A percentile compares a stretch with the other conserved stretches of the same genome.
These are phyloP conservation scores for Crotalaria pallida DNA, from an alignment of 306 rosid species.

Conservation along the genomic window DNA sequence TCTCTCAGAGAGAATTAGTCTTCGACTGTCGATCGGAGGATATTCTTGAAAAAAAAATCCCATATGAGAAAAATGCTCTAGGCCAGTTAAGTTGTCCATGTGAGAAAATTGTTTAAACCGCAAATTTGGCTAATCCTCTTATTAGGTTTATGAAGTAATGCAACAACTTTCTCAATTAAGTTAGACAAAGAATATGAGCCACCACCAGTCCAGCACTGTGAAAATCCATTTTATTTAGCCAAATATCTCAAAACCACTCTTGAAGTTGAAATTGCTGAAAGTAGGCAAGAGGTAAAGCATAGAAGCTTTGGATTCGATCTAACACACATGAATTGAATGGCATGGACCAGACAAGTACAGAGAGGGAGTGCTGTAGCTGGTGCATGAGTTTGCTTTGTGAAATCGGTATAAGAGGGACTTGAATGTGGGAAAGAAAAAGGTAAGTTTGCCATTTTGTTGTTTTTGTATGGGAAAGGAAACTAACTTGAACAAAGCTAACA, in stretches of 20 bases:
- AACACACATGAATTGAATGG: conserved; percentile 6
- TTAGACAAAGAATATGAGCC: not conserved
- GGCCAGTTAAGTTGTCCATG: not conserved
- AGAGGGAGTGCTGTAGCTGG: not conserved
- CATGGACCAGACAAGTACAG: conserved; percentile 6
- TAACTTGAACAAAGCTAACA: not conserved
- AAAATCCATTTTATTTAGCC: not conserved
- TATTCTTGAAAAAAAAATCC: no score
- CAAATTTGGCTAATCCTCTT: not conserved
- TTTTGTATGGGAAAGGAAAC: not conserved
- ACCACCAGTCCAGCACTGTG: no score
- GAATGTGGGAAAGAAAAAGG: conserved; percentile 4
- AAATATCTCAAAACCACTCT: not conserved
- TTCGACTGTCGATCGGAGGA: no score
- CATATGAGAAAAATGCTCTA: not conserved
- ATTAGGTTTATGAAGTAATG: not conserved
- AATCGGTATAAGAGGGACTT: not conserved
- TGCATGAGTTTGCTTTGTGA: conserved; percentile 17
- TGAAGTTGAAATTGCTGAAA: not conserved
- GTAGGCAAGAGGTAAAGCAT: not conserved
- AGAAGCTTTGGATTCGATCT: conserved; percentile 14
- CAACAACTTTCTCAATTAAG: not conserved
- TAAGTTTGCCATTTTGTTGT: not conserved
- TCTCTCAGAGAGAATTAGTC: no score
- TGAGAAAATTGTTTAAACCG: not conserved